Evolutionary conservation across 345 rosid species (phyloP), one percentile per base, ranked within the genome.

Genomic region (Pistacia vera): DNA sequence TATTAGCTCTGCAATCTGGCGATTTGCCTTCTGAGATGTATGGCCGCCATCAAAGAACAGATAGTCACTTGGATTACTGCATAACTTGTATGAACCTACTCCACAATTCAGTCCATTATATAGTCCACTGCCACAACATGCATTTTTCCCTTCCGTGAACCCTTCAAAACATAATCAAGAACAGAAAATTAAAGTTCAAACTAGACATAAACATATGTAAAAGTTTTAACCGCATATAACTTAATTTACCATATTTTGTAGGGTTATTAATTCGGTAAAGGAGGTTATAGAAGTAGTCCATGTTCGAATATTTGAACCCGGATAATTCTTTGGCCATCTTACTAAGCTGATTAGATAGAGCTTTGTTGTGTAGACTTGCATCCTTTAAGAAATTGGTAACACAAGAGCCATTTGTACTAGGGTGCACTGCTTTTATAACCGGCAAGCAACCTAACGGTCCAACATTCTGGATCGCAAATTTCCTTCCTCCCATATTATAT

Each of bases 391-490:
- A 35, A 46, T 25, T 54, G 25, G 67, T 35, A 1, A 17, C 66
- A 17, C 81, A 79, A 56, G 56, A 30, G 12, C 64, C 28, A 1
- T 49, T 41, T 33, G 59, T 18, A 7, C 71, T 60, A 28, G 54
- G 38, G 30, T 60, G 22, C 69, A 17, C 11, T 65, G 52, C 49
- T 72, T 70, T 66, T 36, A 57, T 69, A 56, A 48, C 11, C 0
- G 71, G 80, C 16, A 67, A 48, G 61, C 80, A 78, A 28, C 86
- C 80, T 11, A 83, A 30, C 2, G 83, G 80, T 18, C 82, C 82
- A 4, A 65, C 83, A 36, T 69, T 80, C 55, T 75, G 82, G 63
- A 77, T 75, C 57, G 68, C 71, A 30, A 83, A 66, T 71, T 77
- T 80, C 68, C 82, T 80, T 66, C 82, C 83, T 44, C 79, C 83